Base-by-base conservation (phyloP, 768 basidiomycete genomes). In the Tricholoma matsutake region DNA sequence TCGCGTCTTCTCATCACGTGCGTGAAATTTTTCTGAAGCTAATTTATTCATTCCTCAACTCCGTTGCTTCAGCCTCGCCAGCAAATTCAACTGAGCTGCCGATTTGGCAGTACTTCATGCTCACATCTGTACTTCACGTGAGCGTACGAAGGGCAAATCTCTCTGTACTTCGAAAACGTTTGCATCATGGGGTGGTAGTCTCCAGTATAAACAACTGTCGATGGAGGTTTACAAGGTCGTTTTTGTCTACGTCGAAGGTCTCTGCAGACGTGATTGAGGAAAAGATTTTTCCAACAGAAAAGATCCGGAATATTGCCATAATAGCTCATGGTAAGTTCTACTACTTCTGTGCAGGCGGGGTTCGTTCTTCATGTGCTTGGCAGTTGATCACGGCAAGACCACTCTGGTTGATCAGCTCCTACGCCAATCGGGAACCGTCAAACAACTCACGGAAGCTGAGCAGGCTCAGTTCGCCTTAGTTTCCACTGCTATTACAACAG, bases 361-460 rank as follows among this genome's bases (percentile, higher is more conserved):
- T 13, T 47, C 22, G n/a, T 16, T 9, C 13, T 49, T 54, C 18
- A 34, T 51, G 39, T 35, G 4, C 41, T 45, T 18, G 22, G 6
- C 57, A 82, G 81, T 82, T 67, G 81, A 82, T 63, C 81, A 82
- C 71, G 81, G 81, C 11, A 82, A 82, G 72, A 83, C 81, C 0
- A 81, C 81, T 0, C 75, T 83, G 25, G 80, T 83, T 3, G 81
- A 83, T 73, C 81, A 81, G 61, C 75, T 83, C 8, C 66, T 83
- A 3, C 79, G 80, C 10, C 80, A 81, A 67, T 81, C 80, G 3
- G 81, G 81, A 0, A 81, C 79, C 0, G 67, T 82, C 22, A 78
- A 77, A 60, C 77, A 73, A 58, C 73, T 76, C 8, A 74, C 77
- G 10, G 67, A 69, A 6, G 68, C 70, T 8, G 76, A 77, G 65